Evolutionary conservation across 768 basidiomycete species (phyloP).

Genomic region (Panaeolus papilionaceus): DNA sequence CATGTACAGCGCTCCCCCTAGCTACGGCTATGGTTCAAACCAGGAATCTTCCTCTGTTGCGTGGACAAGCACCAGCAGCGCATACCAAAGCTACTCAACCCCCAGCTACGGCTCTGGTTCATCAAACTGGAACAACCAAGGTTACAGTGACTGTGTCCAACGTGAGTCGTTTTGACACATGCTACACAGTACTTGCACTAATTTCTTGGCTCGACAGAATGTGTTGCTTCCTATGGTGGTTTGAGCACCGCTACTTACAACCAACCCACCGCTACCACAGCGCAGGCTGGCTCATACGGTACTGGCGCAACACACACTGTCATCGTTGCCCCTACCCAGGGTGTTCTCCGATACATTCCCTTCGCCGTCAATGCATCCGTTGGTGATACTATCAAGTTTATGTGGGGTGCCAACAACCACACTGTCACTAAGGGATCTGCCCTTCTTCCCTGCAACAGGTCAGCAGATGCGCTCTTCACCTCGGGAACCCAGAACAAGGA

Average conservation of each 20-base stretch:
- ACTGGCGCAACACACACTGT: slow-evolving; percentile 73
- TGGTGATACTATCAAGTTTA: slow-evolving; percentile 78
- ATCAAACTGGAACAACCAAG: slow-evolving; percentile 58
- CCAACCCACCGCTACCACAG: slow-evolving; percentile 41
- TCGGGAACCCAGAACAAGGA: slow-evolving; percentile 68
- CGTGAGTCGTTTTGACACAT: slow-evolving; percentile 48
- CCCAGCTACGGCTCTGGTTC: slow-evolving; percentile 69
- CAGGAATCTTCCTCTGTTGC: slow-evolving; percentile 12
- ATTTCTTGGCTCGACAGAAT: slow-evolving; percentile 49
- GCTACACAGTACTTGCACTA: background rate
- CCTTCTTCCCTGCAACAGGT: slow-evolving; percentile 77
- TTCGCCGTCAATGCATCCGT: slow-evolving; percentile 78
- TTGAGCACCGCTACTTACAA: slow-evolving; percentile 35
- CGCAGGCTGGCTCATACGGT: slow-evolving; percentile 43
- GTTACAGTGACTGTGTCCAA: slow-evolving; percentile 73
- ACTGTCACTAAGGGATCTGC: slow-evolving; percentile 82
- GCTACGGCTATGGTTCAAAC: slow-evolving; percentile 19
- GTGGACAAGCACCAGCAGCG: slow-evolving; percentile 20
- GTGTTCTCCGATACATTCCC: slow-evolving; percentile 77
- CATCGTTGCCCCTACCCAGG: slow-evolving; percentile 78
- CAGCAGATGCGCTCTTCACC: slow-evolving; percentile 60
- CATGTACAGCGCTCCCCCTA: slow-evolving; percentile 17
- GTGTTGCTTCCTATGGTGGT: slow-evolving; percentile 63
- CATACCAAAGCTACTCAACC: slow-evolving; percentile 12
- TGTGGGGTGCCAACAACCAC: slow-evolving; percentile 82